Evolutionary conservation across 1,139 yeast genomes (phyloP).

Genomic region (Debaryomyces nepalensis): DNA sequence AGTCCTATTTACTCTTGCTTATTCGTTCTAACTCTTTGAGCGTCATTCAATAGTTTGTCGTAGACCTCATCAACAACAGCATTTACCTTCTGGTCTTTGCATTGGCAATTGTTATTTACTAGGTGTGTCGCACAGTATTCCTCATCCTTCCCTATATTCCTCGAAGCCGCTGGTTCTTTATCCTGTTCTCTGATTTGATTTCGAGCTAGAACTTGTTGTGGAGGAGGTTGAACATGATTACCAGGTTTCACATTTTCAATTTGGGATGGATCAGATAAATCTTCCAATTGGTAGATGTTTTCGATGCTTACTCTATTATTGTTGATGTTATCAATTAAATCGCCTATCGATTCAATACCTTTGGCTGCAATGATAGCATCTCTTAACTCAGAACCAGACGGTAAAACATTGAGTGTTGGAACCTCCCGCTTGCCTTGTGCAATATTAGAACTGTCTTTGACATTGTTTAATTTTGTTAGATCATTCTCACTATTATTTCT

Average conservation of each 20-base stretch:
- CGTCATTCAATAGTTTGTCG: slow-evolving; percentile 69
- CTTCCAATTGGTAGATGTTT: slow-evolving; percentile 45
- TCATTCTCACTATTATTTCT: slow-evolving; percentile 31
- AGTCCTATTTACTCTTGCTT: slow-evolving; percentile 21
- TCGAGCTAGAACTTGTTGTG: slow-evolving; percentile 7
- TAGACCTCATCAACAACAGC: slow-evolving; percentile 67
- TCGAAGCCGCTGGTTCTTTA: slow-evolving; percentile 37
- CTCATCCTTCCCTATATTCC: slow-evolving; percentile 18
- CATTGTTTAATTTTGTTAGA: slow-evolving; percentile 11
- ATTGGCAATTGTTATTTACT: slow-evolving; percentile 2
- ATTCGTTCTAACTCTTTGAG: slow-evolving; percentile 65
- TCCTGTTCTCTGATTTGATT: slow-evolving; percentile 24
- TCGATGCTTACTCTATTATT: slow-evolving; percentile 57
- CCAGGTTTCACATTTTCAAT: slow-evolving; percentile 7
- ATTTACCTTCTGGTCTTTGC: slow-evolving; percentile 26
- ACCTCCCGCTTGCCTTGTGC: slow-evolving; percentile 24
- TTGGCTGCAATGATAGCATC: slow-evolving; percentile 79
- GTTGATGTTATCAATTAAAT: slow-evolving; percentile 69
- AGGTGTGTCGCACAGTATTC: slow-evolving; percentile 13
- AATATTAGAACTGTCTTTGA: slow-evolving; percentile 5
- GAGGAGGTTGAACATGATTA: slow-evolving; percentile 4
- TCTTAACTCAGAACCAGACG: slow-evolving; percentile 76
- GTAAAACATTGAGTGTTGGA: slow-evolving; percentile 52
- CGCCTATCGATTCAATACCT: slow-evolving; percentile 73
- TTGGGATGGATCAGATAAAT: slow-evolving; percentile 9